A percentile compares a stretch with the other conserved stretches of the same genome.
Evolutionary conservation across 2,329 filamentous ascomycete genomes (phyloP).

Genomic region (Colletotrichum caudatum): DNA sequence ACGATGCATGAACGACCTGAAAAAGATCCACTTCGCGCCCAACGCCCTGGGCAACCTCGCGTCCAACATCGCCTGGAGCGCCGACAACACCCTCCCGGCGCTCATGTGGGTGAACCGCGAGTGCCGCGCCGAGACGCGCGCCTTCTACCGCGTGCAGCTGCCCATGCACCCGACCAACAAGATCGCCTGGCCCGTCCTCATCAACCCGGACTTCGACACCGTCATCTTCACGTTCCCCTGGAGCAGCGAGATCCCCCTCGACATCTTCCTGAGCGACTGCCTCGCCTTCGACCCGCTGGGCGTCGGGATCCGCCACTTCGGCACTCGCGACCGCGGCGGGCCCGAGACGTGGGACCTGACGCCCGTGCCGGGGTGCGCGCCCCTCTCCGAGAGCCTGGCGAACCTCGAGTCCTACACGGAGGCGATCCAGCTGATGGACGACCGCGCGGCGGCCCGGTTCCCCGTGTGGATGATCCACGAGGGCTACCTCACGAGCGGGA

Average conservation of each 20-base stretch:
- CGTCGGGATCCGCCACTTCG: constrained; percentile 39
- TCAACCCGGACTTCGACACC: constrained; percentile 43
- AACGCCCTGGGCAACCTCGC: constrained; percentile 39
- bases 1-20: constrained; percentile 49
- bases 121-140: constrained; percentile 40
- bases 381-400: constrained; percentile 32
- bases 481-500: constrained; percentile 37
- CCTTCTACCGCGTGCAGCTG: constrained; percentile 44
- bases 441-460: constrained; percentile 35
- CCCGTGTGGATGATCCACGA: constrained; percentile 42
- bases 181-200: constrained; percentile 41
- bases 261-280: constrained; percentile 40
- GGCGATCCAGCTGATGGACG: constrained; percentile 41
- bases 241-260: constrained; percentile 40
- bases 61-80: constrained; percentile 42
- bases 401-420: constrained; percentile 39
- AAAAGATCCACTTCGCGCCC: constrained; percentile 38
- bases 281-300: constrained; percentile 39
- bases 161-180: constrained; percentile 42
- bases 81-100: constrained; percentile 42
- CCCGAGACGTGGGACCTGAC: constrained; percentile 42
- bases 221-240: constrained; percentile 43
- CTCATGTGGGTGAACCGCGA: constrained; percentile 43
- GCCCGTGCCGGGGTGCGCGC: constrained; percentile 36
- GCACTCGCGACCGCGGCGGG: constrained; percentile 36